These are phyloP conservation scores for Sarocladiaceae sp. DNA, from an alignment of 2,329 filamentous ascomycete genomes.

Conservation along the genomic window DNA sequence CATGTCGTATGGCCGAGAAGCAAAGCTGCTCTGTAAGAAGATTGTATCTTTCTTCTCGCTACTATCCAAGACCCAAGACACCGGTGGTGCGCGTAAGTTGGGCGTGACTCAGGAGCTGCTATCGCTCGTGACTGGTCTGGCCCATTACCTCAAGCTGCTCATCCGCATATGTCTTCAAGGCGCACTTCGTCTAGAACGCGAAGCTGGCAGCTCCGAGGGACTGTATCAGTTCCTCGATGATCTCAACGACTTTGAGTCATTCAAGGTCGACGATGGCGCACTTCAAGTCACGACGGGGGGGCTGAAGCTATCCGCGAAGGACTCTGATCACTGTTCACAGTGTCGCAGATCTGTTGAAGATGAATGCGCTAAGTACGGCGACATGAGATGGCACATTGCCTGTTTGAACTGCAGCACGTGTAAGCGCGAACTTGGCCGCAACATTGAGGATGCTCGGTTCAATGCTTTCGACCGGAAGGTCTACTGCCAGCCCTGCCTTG, in stretches of 20 bases:
- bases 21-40: constrained; percentile 99
- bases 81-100: constrained; percentile 80
- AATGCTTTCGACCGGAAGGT: constrained; percentile 61
- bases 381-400: constrained; percentile 75
- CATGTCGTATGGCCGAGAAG: constrained; percentile 85
- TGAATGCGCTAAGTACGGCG: constrained; percentile 71
- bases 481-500: constrained; percentile 64
- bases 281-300: constrained; percentile 61
- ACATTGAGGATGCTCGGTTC: constrained; percentile 64
- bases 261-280: constrained; percentile 64
- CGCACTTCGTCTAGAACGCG: constrained; percentile 82
- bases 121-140: constrained; percentile 91
- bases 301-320: constrained; percentile 61
- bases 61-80: constrained; percentile 89
- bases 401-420: constrained; percentile 73
- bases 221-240: constrained; percentile 79
- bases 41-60: constrained; percentile 97
- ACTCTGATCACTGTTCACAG: constrained; percentile 75
- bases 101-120: constrained; percentile 97
- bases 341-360: constrained; percentile 91
- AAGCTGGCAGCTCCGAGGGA: constrained; percentile 66
- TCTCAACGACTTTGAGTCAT: constrained; percentile 72
- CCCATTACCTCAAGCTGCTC: constrained; percentile 94
- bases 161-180: constrained; percentile 96
- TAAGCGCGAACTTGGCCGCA: constrained; percentile 58